Base-by-base conservation (phyloP, 106 monocot species). In the Acorus calamus region DNA sequence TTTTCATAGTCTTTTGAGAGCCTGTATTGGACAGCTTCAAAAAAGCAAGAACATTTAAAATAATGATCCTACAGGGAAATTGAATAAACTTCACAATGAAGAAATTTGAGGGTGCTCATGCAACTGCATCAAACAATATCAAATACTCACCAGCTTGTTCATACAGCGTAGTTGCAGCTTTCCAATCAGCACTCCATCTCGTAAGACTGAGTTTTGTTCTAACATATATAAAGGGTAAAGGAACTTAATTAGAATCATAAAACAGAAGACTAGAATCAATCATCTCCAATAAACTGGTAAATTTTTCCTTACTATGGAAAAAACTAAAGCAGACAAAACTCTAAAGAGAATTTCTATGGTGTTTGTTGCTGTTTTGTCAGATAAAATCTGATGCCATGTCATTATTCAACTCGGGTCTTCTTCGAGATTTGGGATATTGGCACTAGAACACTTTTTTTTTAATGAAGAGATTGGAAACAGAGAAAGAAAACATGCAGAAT, bases 151-250 rank as follows among this genome's bases (percentile, higher is more conserved):
- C 89, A 73, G 89, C 89, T 74, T 82, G 78, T 48, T 85, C 89
- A 67, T 85, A 89, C 57, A 89, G 57, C 44, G 55, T 49, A 42
- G 85, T 85, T 47, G 89, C 84, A 55, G 42, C 50, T 66, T 79
- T 81, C 89, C 89, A 89, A 74, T 89, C 89, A 60, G 79, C 70
- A 77, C 46, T 89, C 89, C 89, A 89, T 75, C 89, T 79, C 7
- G 89, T 89, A 61, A 89, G 85, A 60, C 85, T 89, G 55, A 89
- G 77, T 62, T 85, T 89, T 63, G 85, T 82, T 82, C 89, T 89
- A 59, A 14, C 46, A 50, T 57, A 47, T 11, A 59, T 45, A 44
- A 44, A 50, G 63, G 48, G 53, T 3, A 55, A 63, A 50, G n/a
- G 8, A 4, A 4, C 13, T 5, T 4, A 61, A 28, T 28, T 28